These are phyloP conservation scores for Xylogone sp. DNA, from an alignment of 2,329 filamentous ascomycete species.

Conservation along the genomic window DNA sequence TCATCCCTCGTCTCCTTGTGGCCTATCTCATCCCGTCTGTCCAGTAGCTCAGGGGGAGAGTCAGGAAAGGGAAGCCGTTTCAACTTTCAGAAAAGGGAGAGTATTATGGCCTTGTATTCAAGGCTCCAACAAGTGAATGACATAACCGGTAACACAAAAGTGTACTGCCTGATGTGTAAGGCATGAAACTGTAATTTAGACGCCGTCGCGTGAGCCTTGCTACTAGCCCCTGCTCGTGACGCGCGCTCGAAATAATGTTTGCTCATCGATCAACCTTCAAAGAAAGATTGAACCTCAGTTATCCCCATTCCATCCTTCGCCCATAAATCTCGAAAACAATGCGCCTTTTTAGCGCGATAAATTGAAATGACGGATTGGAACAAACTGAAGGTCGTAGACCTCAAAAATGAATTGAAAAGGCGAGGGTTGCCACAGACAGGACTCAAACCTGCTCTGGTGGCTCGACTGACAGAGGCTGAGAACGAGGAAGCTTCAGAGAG, in stretches of 20 bases:
- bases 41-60: too few relatives aligned
- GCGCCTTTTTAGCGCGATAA: not conserved
- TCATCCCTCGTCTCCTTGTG: too few relatives aligned
- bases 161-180: not conserved
- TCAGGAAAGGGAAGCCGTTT: too few relatives aligned
- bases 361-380: conserved; percentile 46
- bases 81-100: not conserved
- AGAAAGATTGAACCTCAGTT: not conserved
- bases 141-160: not conserved
- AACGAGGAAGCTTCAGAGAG: conserved; percentile 30
- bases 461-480: conserved; percentile 51
- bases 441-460: conserved; percentile 68
- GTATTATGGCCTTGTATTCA: not conserved
- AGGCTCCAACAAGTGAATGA: not conserved
- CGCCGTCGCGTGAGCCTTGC: not conserved
- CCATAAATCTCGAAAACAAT: not conserved
- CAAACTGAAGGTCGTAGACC: conserved; percentile 68
- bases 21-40: too few relatives aligned
- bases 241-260: not conserved
- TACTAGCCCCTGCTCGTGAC: too few relatives aligned
- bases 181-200: not conserved
- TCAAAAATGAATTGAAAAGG: conserved; percentile 70
- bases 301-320: not conserved
- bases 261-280: not conserved
- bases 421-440: conserved; percentile 67